Conservation (phyloP, 1,284 basidiomycete genomes). For the Cutaneotrichosporon spelunceum region DNA sequence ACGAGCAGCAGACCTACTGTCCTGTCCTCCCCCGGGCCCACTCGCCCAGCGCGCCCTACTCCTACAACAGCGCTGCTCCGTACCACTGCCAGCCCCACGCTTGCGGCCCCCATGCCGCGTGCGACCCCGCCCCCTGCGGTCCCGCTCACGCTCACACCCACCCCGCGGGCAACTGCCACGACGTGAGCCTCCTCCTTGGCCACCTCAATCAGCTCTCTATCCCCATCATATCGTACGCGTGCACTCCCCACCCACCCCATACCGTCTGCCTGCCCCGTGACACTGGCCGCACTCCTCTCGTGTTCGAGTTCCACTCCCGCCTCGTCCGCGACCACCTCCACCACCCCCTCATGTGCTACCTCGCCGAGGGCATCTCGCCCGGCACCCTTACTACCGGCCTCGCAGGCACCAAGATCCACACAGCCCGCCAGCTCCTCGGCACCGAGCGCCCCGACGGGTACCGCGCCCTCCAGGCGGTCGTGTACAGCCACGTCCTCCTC, state of each 20-base stretch:
- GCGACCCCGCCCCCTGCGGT: not conserved
- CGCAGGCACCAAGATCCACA: slow-evolving; percentile 12
- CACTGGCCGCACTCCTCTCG: slow-evolving; percentile 9
- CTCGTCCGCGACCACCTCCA: slow-evolving; percentile 24
- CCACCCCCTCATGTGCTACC: slow-evolving; percentile 22
- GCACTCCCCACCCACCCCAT: slow-evolving; percentile 14
- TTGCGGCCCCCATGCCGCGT: slow-evolving; percentile 5
- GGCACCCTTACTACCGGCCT: slow-evolving; percentile 12
- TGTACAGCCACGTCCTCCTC: slow-evolving; percentile 20
- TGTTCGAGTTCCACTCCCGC: slow-evolving; percentile 17
- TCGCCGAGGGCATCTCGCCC: slow-evolving; percentile 21
- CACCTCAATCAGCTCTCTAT: slow-evolving; percentile 20
- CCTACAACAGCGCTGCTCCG: not conserved
- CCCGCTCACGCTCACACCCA: slow-evolving; percentile 7
- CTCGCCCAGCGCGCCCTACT: not conserved
- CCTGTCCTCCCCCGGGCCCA: not conserved
- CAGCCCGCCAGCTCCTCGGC: slow-evolving; percentile 15
- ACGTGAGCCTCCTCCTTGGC: slow-evolving; percentile 17
- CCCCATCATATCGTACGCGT: slow-evolving; percentile 14
- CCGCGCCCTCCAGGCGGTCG: slow-evolving; percentile 19
- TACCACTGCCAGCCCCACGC: slow-evolving; percentile 8
- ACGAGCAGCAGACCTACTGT: not conserved
- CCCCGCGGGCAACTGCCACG: slow-evolving; percentile 15
- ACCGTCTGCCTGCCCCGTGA: slow-evolving; percentile 14
- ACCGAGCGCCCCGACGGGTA: slow-evolving; percentile 23